These are phyloP conservation scores for Trichophyton verrucosum DNA, from an alignment of 2,329 filamentous ascomycete species.

Conservation along the genomic window DNA sequence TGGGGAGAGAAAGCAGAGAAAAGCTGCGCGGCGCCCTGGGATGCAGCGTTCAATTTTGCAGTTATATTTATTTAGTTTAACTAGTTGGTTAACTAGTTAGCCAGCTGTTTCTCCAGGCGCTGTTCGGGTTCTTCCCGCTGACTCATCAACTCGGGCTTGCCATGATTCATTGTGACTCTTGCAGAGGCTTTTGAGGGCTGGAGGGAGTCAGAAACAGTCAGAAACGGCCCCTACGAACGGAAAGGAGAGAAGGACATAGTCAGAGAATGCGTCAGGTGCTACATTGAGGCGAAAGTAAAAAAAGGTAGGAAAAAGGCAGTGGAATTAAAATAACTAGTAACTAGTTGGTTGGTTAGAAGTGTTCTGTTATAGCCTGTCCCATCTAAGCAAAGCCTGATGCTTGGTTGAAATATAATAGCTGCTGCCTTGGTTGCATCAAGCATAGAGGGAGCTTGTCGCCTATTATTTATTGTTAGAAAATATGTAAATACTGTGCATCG, in stretches of 20 bases:
- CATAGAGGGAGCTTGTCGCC: neutral
- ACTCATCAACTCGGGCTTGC: neutral
- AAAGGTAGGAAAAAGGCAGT: neutral
- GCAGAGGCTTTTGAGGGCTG: neutral
- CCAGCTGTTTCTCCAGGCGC: neutral
- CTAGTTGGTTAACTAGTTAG: no score
- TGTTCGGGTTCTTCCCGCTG: neutral
- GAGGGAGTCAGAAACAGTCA: no score
- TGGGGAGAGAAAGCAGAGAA: no score
- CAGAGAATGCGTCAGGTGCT: no score
- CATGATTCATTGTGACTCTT: neutral
- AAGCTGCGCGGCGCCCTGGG: no score
- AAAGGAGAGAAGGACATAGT: no score
- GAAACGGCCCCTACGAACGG: no score
- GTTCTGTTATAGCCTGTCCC: neutral
- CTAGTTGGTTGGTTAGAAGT: neutral
- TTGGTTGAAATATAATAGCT: neutral
- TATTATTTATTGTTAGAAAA: neutral
- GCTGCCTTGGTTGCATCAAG: neutral
- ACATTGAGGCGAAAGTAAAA: no score
- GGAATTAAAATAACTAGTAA: neutral
- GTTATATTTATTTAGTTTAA: neutral
- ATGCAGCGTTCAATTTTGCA: neutral
- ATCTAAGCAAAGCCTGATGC: neutral
- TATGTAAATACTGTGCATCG: neutral